Evolutionary conservation across 2,329 filamentous ascomycete species (phyloP), one percentile per base, ranked within the genome.

Genomic region (Beauveria varroae): DNA sequence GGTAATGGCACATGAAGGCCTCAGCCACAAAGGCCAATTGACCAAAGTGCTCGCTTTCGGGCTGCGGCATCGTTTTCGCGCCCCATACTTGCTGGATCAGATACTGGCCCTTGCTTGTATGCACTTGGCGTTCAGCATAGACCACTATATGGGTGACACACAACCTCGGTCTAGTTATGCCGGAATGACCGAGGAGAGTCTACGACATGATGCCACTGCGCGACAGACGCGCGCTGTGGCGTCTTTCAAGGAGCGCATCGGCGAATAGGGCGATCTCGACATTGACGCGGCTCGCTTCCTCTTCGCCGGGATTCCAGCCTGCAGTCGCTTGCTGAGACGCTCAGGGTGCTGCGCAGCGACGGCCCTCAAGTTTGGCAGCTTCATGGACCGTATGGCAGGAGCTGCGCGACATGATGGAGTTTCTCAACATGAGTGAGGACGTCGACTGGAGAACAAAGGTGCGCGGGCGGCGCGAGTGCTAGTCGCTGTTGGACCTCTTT

Each of bases 321-420:
- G 14, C 62, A 64, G 16, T 30, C 55, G 5, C 64, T 65, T 7
- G 60, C 60, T n/a, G 60, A 61, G 37, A 61, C 60, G 16, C 52
- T 61, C 7, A 9, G 41, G n/a, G 67, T 75, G 57, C 72, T 77
- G 46, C 71, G 71, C 18, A 66, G 62, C n/a, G 66, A 44, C 12
- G 18, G 40, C n/a, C 18, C 14, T 64, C 28, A 64, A 73, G 47
- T 78, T 81, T 43, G 70, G 74, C 40, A 63, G 65, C 43, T 76
- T 78, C 44, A 69, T 80, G 12, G 72, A 74, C 43, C 69, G 73
- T 12, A 78, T 78, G 59, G 0, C 71, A 73, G 0, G 72, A 74
- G 16, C 68, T 78, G 2, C 63, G 66, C 8, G 66, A 64, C 3
- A 68, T n/a, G n/a, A 40, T 64, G 43, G 34, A 57, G 10, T 28